Percentiles rank a stretch among this genome's conserved stretches.
Evolutionary conservation across 2,329 filamentous ascomycete species (phyloP).

Genomic region (Blumeriella jaapii): DNA sequence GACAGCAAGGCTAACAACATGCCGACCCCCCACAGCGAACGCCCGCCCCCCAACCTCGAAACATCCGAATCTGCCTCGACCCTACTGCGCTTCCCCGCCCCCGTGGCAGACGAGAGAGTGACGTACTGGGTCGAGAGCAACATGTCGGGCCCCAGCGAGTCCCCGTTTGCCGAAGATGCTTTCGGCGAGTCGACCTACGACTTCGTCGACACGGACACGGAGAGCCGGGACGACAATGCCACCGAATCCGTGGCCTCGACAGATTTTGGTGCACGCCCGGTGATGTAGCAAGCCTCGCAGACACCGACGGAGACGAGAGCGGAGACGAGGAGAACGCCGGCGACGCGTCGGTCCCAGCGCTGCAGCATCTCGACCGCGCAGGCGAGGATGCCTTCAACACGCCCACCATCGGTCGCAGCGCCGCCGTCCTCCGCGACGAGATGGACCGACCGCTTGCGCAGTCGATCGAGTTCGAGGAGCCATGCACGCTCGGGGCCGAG

Average conservation of each 20-base stretch:
- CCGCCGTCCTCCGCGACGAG: slow-evolving; percentile 21
- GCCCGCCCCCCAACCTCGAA: slow-evolving; percentile 8
- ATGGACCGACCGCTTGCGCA: slow-evolving; percentile 21
- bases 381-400: slow-evolving; percentile 22
- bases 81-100: slow-evolving; percentile 20
- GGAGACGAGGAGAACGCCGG: slow-evolving; percentile 20
- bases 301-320: slow-evolving; percentile 27
- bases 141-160: slow-evolving; percentile 24
- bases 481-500: slow-evolving; percentile 27
- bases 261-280: slow-evolving; percentile 25
- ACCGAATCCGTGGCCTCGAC: slow-evolving; percentile 28
- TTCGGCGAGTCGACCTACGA: slow-evolving; percentile 27
- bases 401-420: slow-evolving; percentile 25
- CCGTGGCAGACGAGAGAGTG: slow-evolving; percentile 21
- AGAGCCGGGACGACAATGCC: slow-evolving; percentile 26
- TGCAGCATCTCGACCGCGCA: slow-evolving; percentile 18
- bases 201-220: slow-evolving; percentile 27
- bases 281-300: slow-evolving; percentile 28
- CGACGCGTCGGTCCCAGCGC: slow-evolving; percentile 14
- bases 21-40: slow-evolving; percentile 19
- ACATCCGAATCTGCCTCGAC: slow-evolving; percentile 12
- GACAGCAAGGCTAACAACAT: slow-evolving; percentile 26
- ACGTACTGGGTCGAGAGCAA: slow-evolving; percentile 23
- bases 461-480: slow-evolving; percentile 37
- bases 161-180: slow-evolving; percentile 21